These are phyloP conservation scores for Eutrema japonicum DNA, from an alignment of 345 rosid genomes.

Conservation along the genomic window DNA sequence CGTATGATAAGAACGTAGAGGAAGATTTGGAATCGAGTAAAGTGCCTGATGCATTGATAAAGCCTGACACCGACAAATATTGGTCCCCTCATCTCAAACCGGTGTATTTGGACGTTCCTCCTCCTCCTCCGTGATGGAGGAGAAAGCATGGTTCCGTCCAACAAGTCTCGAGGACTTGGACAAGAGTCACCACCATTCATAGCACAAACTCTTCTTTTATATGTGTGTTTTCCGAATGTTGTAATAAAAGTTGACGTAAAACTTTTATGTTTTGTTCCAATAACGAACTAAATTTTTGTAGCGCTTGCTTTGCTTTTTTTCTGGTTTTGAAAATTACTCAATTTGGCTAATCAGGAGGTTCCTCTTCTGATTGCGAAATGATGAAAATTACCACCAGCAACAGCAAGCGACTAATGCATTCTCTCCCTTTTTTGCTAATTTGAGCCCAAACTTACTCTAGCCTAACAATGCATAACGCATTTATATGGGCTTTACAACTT, in stretches of 20 bases:
- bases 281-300: not conserved
- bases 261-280: not conserved
- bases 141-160: conserved; percentile 90
- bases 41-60: too few species aligned
- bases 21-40: too few species aligned
- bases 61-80: too few species aligned
- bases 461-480: not conserved
- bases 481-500: conserved; percentile 2
- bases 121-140: too few species aligned
- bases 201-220: conserved; percentile 15
- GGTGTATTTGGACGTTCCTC: too few species aligned
- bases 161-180: conserved; percentile 83
- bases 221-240: conserved; percentile 17
- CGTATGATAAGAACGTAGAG: too few species aligned
- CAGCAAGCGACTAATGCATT: not conserved
- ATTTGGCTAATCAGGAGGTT: not conserved
- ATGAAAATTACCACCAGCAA: not conserved
- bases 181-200: conserved; percentile 60
- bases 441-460: not conserved
- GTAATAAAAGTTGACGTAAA: not conserved
- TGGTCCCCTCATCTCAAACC: too few species aligned
- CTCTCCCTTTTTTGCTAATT: too few species aligned
- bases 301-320: not conserved
- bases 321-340: not conserved
- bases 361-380: not conserved